Percentiles rank a stretch among this genome's conserved stretches.
These are phyloP conservation scores for Botrytis aclada DNA, from an alignment of 2,329 filamentous ascomycete species.

Conservation along the genomic window DNA sequence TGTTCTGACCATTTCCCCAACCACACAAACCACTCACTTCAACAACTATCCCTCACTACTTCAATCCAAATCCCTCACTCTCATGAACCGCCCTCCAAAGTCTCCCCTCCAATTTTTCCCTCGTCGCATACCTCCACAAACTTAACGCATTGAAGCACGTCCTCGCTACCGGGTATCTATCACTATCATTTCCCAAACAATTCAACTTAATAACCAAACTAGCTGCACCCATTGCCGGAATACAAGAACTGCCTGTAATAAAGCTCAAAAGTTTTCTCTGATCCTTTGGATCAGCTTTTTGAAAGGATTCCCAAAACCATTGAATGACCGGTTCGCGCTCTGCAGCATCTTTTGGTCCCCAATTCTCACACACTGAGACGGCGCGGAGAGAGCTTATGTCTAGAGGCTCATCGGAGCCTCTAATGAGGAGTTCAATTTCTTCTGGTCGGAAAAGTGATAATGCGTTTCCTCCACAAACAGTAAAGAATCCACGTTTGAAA, in stretches of 20 bases:
- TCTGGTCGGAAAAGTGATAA: constrained; percentile 83
- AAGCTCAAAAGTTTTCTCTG: constrained; percentile 81
- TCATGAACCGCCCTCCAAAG: constrained; percentile 85
- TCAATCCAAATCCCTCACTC: constrained; percentile 89
- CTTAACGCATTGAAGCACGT: constrained; percentile 89
- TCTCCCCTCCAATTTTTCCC: constrained; percentile 64
- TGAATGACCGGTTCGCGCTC: constrained; percentile 63
- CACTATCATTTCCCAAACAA: constrained; percentile 70
- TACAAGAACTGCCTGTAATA: constrained; percentile 85
- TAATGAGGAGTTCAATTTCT: constrained; percentile 83
- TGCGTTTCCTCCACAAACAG: constrained; percentile 84
- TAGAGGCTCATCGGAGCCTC: constrained; percentile 79
- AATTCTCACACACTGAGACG: constrained; percentile 80
- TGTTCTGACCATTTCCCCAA: neutral
- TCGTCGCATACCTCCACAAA: constrained; percentile 68
- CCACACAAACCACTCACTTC: neutral
- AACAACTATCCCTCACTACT: constrained; percentile 45
- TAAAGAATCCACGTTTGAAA: constrained; percentile 92
- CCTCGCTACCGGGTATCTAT: constrained; percentile 77
- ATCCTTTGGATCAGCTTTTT: constrained; percentile 58
- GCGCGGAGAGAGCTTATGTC: constrained; percentile 73
- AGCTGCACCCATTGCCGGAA: constrained; percentile 82
- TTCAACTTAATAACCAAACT: constrained; percentile 73
- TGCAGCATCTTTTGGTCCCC: constrained; percentile 56
- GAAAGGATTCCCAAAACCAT: constrained; percentile 90